Evolutionary conservation across 331 rosid species (phyloP).

Genomic region (Cydonia oblonga): DNA sequence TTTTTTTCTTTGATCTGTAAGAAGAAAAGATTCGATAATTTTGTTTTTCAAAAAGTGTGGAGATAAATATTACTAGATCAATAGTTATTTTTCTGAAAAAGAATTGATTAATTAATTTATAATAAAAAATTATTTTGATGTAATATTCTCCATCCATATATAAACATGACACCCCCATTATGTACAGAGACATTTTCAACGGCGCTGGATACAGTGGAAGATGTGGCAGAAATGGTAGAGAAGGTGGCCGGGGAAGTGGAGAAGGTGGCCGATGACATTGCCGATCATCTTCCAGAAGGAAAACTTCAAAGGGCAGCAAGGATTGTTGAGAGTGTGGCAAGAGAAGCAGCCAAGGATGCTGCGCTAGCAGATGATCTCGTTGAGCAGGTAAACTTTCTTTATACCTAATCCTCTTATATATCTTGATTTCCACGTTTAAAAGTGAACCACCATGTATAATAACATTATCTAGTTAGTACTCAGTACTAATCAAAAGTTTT

Average conservation of each 20-base stretch:
- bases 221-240: conserved; percentile 32
- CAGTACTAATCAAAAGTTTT: too few relatives aligned
- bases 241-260: conserved; percentile 48
- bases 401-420: background rate
- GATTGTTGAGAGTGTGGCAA: conserved; percentile 31
- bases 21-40: background rate
- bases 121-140: background rate
- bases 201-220: conserved; percentile 31
- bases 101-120: background rate
- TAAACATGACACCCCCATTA: background rate
- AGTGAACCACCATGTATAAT: background rate
- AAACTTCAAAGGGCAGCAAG: conserved; percentile 17
- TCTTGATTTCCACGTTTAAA: background rate
- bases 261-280: conserved; percentile 37
- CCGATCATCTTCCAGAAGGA: conserved; percentile 32
- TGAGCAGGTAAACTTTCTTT: conserved; percentile 25
- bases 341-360: conserved; percentile 18
- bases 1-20: background rate
- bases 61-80: too few relatives aligned
- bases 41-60: too few relatives aligned
- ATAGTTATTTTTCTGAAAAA: too few relatives aligned
- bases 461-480: too few relatives aligned
- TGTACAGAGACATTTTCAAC: conserved; percentile 36
- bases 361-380: conserved; percentile 22
- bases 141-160: background rate